Evolutionary conservation across 2,329 filamentous ascomycete genomes (phyloP), one percentile per base, ranked within the genome.

Genomic region (Hortaea werneckii): DNA sequence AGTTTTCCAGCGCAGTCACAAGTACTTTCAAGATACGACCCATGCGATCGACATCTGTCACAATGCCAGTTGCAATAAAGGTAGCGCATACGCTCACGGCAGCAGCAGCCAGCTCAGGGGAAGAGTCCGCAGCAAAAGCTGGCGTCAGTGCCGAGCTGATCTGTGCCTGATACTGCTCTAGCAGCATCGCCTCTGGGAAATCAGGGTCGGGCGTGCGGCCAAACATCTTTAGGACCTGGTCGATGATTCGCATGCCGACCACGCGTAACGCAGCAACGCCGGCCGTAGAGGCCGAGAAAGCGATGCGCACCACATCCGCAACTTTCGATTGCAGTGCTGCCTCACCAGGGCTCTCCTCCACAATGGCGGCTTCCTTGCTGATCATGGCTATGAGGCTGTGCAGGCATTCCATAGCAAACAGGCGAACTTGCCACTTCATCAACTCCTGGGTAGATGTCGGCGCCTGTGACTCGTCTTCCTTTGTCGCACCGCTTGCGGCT

Each of bases 1-100:
- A 95, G 65, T 90, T 95, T 58, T 96, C 90, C 1, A 98, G 75
- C 0, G 89, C 89, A 38, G 83, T 83, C 5, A 95, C 86, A 2
- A 98, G 75, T 1, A 94, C 84, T 68, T 95, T 96, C 46, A 98
- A 76, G 44, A 98, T 98, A 46, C 92, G 83, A 20, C 92, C 92
- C 92, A 98, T 98, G n/a, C 92, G 81, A 55, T 98, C 94, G 6
- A 96, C 81, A 65, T 96, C 92, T 0, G 88, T 95, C 6, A 98
- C 92, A 45, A 98, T 96, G 10, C 92, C 92, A 0, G 90, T 95
- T 0, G 90, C 85, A 58, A 98, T 94, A 66, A 98, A 98, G 1
- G 86, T 88, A n/a, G 90, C 92, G 59, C 92, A 98, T 5, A 98
- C 92, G 58, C 94, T 94, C 52, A 98, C 87, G 11, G 94, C 92